These are phyloP conservation scores for Nadsonia commutata DNA, from an alignment of 1,139 yeast species.

Conservation along the genomic window DNA sequence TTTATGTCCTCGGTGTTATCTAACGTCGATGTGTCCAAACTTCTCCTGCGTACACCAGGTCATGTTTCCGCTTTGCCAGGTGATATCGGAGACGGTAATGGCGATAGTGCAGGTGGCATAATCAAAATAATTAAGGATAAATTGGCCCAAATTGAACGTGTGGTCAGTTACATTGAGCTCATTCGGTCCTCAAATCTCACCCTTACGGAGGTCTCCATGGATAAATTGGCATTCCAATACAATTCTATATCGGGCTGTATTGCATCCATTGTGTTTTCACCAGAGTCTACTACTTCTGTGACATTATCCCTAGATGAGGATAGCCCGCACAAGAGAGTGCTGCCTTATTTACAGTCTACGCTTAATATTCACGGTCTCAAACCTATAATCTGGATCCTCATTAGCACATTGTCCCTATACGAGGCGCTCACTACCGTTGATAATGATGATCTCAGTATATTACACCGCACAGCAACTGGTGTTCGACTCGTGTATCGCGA, in stretches of 20 bases:
- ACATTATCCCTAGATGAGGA: slow-evolving; percentile 10
- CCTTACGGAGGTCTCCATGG: slow-evolving; percentile 18
- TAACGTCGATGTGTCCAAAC: not conserved
- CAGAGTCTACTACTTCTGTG: not conserved
- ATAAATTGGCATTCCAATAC: slow-evolving; percentile 15
- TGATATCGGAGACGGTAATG: not conserved
- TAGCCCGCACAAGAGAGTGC: slow-evolving; percentile 16
- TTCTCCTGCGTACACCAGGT: slow-evolving; percentile 1
- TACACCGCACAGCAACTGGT: slow-evolving; percentile 11
- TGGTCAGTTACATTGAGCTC: slow-evolving; percentile 18
- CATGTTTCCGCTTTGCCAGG: slow-evolving; percentile 1
- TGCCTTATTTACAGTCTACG: slow-evolving; percentile 14
- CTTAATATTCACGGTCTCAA: slow-evolving; percentile 15
- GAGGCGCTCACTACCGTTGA: slow-evolving; percentile 13
- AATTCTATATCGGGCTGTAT: slow-evolving; percentile 11
- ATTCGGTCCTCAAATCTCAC: slow-evolving; percentile 15
- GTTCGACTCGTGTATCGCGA: slow-evolving; percentile 9
- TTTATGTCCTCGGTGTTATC: not conserved
- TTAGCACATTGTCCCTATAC: slow-evolving; percentile 16
- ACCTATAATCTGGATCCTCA: slow-evolving; percentile 18
- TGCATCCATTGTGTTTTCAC: slow-evolving; percentile 11
- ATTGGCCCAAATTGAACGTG: slow-evolving; percentile 17
- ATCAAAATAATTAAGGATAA: slow-evolving; percentile 11
- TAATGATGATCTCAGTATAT: slow-evolving; percentile 2
- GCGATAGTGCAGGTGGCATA: slow-evolving; percentile 6